Percentiles rank a stretch among this genome's conserved stretches.
Conservation (phyloP, 805 yeast genomes). For the Yamadazyma laniorum region DNA sequence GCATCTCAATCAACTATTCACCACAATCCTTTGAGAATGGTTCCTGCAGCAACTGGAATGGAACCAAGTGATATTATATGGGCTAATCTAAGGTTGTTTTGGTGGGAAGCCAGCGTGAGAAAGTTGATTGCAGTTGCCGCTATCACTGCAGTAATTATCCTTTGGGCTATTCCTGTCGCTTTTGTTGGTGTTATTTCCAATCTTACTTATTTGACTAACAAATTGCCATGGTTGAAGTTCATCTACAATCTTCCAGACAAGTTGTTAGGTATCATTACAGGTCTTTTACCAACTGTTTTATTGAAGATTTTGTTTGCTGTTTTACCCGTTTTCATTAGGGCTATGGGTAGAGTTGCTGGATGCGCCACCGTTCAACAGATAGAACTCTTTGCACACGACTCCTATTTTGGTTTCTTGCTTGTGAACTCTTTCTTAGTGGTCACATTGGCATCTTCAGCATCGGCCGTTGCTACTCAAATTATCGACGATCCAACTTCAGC, state of each 20-base stretch:
- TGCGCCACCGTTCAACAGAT: slow-evolving; percentile 54
- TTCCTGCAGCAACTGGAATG: slow-evolving; percentile 60
- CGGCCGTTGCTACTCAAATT: slow-evolving; percentile 64
- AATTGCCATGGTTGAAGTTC: slow-evolving; percentile 72
- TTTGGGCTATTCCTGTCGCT: slow-evolving; percentile 98
- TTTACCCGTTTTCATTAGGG: slow-evolving; percentile 80
- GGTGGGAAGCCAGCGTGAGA: slow-evolving; percentile 75
- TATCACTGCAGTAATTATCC: slow-evolving; percentile 59
- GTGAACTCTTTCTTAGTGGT: slow-evolving; percentile 71
- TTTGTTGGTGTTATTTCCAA: slow-evolving; percentile 94
- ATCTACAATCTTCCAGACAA: slow-evolving; percentile 68
- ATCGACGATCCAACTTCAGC: slow-evolving; percentile 57
- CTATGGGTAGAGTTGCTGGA: slow-evolving; percentile 63
- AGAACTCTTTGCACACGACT: slow-evolving; percentile 63
- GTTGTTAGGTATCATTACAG: slow-evolving; percentile 81
- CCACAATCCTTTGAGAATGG: slow-evolving; percentile 63
- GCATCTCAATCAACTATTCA: slow-evolving; percentile 64
- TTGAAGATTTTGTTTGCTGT: slow-evolving; percentile 81
- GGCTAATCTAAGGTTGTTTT: slow-evolving; percentile 71
- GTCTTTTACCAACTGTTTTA: slow-evolving; percentile 79
- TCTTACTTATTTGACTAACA: slow-evolving; percentile 66
- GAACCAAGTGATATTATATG: slow-evolving; percentile 65
- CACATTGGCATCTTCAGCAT: slow-evolving; percentile 68
- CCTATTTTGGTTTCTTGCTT: slow-evolving; percentile 68
- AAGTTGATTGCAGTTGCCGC: slow-evolving; percentile 50